A percentile compares a stretch with the other conserved stretches of the same genome.
Evolutionary conservation across 2,329 filamentous ascomycete species (phyloP).

Genomic region (Rosellinia necatrix): DNA sequence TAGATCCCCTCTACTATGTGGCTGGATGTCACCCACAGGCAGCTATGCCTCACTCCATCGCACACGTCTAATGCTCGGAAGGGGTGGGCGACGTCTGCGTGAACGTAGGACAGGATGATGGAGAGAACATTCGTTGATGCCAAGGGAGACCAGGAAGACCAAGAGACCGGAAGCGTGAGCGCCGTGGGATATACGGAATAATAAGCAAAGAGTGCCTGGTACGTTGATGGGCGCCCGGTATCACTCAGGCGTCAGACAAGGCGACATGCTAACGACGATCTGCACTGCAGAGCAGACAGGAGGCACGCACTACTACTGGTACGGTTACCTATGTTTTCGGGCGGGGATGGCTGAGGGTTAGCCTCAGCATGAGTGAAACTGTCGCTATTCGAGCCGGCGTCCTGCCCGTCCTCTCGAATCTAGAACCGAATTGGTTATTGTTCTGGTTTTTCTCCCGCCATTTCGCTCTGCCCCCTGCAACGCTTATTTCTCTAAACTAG

Average conservation of each 20-base stretch:
- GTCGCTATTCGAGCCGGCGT: background rate
- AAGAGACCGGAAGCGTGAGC: background rate
- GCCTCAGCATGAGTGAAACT: background rate
- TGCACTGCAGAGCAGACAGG: too few relatives aligned
- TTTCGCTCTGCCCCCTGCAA: background rate
- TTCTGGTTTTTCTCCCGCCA: background rate
- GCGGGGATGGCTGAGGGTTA: background rate
- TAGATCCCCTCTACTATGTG: background rate
- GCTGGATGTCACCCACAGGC: conserved; percentile 12
- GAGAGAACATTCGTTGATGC: background rate
- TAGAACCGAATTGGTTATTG: background rate
- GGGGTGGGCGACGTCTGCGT: background rate
- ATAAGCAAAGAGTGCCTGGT: background rate
- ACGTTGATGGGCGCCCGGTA: too few relatives aligned
- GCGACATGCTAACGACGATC: background rate
- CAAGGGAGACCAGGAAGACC: background rate
- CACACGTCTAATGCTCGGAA: conserved; percentile 1
- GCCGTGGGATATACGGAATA: background rate
- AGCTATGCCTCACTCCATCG: conserved; percentile 13
- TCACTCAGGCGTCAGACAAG: too few relatives aligned
- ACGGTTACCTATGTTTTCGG: background rate
- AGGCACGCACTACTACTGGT: too few relatives aligned
- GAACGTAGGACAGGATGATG: background rate
- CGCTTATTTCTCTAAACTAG: background rate
- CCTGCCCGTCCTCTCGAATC: conserved; percentile 7